Evolutionary conservation across 805 yeast genomes (phyloP), one percentile per base, ranked within the genome.

Genomic region (Candida manassasensis): DNA sequence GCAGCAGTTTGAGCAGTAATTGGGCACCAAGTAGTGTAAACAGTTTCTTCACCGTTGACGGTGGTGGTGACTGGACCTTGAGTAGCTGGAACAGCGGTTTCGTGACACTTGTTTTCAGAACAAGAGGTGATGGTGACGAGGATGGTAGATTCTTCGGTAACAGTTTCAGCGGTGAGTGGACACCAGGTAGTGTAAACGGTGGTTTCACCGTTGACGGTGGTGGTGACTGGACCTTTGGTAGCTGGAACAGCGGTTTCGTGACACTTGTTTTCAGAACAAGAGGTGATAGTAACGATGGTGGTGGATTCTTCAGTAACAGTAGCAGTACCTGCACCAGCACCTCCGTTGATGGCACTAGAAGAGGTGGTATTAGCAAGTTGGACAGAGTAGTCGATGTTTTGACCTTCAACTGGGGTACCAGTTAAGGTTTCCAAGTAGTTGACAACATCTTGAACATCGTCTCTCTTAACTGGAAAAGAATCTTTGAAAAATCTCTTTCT

Each of bases 1-100:
- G 44, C 65, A 48, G 59, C 49, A 24, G 69, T 55, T 29, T 52
- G 37, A 14, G 46, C 29, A 35, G 55, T 48, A n/a, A 44, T 40
- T 35, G 69, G 69, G 41, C 67, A 60, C 49, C 50, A 52, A 26
- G 69, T 62, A 41, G 69, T 59, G 55, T 59, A 72, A 30, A 47
- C 38, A 28, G 56, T 52, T 31, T 47, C 44, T 34, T 43, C 46
- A 36, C 55, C 52, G 12, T 44, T 41, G 28, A 55, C 45, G 37
- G 61, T 48, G 36, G 48, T 49, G 33, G 64, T 54, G 18, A 51
- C 47, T 21, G 49, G 50, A 22, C 49, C 46, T 39, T 52, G 47
- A 38, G 62, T 53, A 39, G 59, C 58, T 27, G 57, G 44, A 14
- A 56, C 49, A 10, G 59, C 41, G n/a, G 57, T 47, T 13, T 44